phyloP scores from a whole-genome alignment of 2,329 filamentous ascomycete species.

The Colletotrichum simmondsii region DNA sequence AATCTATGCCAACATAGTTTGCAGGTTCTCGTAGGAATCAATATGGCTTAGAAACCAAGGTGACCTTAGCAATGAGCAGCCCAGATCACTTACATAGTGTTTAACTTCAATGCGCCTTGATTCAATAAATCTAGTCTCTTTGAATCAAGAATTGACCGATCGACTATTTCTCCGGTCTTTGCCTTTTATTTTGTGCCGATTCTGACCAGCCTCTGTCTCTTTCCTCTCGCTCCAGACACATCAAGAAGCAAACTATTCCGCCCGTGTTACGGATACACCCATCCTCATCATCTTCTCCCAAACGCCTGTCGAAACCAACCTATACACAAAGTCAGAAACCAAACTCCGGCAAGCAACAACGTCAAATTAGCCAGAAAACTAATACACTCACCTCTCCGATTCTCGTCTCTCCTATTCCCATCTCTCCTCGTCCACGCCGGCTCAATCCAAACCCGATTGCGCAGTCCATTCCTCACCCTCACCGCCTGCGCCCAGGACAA shows the following conservation, averaged over 20 bases:
- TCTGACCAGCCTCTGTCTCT: neutral
- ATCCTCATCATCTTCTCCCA: neutral
- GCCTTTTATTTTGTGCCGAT: too few species aligned
- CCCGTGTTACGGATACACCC: too few species aligned
- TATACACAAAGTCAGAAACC: neutral
- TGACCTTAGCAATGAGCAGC: too few species aligned
- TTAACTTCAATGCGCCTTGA: too few species aligned
- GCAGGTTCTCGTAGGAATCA: too few species aligned
- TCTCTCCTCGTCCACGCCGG: neutral
- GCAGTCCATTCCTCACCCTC: neutral
- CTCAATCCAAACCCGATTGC: conserved; percentile 3
- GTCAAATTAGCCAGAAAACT: neutral
- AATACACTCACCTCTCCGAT: neutral
- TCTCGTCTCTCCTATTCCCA: neutral
- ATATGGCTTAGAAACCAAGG: too few species aligned
- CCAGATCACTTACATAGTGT: too few species aligned
- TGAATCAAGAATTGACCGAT: neutral
- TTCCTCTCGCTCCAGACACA: neutral
- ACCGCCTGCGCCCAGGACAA: neutral
- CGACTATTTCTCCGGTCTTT: neutral
- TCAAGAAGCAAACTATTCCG: neutral
- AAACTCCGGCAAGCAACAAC: too few species aligned
- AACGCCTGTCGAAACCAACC: neutral
- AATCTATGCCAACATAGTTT: too few species aligned
- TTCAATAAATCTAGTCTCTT: neutral